Conservation (phyloP, 2,329 filamentous ascomycete species). For the Fusarium robinianum region DNA sequence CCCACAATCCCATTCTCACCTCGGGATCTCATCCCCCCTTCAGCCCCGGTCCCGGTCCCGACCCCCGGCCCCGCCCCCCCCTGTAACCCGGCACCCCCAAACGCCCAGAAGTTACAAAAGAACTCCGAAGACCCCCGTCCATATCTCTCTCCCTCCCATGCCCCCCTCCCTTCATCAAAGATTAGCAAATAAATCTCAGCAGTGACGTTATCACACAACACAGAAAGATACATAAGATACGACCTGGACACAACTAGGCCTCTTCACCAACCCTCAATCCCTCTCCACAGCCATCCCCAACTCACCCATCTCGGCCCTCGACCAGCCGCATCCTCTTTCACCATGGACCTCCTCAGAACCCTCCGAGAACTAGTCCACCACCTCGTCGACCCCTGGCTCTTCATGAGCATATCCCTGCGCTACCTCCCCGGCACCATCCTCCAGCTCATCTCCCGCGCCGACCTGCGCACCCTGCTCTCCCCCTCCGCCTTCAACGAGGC, state of each 20-base stretch:
- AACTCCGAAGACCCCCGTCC: conserved; percentile 11
- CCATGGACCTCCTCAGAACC: conserved; percentile 35
- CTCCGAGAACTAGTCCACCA: conserved; percentile 37
- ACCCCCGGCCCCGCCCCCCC: conserved; percentile 18
- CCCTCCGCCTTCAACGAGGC: conserved; percentile 48
- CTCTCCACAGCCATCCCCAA: conserved; percentile 1
- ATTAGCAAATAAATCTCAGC: too few species aligned
- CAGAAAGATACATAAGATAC: too few species aligned
- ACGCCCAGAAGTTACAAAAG: conserved; percentile 28
- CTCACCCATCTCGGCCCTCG: neutral
- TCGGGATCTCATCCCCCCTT: neutral
- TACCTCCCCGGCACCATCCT: conserved; percentile 58
- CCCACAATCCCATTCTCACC: too few species aligned
- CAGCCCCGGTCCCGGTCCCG: neutral
- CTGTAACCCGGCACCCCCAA: conserved; percentile 18
- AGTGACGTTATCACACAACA: too few species aligned
- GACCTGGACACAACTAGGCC: too few species aligned
- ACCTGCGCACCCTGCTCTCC: conserved; percentile 47
- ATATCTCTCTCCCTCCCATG: conserved; percentile 4
- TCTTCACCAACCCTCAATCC: conserved; percentile 3
- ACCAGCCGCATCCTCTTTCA: too few species aligned
- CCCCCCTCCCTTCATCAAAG: too few species aligned
- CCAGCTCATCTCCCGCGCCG: conserved; percentile 43
- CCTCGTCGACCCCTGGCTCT: conserved; percentile 55
- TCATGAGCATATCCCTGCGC: conserved; percentile 53